These are phyloP conservation scores for Ceratobasidium sp. DNA, from an alignment of 1,284 basidiomycete species.

Conservation along the genomic window DNA sequence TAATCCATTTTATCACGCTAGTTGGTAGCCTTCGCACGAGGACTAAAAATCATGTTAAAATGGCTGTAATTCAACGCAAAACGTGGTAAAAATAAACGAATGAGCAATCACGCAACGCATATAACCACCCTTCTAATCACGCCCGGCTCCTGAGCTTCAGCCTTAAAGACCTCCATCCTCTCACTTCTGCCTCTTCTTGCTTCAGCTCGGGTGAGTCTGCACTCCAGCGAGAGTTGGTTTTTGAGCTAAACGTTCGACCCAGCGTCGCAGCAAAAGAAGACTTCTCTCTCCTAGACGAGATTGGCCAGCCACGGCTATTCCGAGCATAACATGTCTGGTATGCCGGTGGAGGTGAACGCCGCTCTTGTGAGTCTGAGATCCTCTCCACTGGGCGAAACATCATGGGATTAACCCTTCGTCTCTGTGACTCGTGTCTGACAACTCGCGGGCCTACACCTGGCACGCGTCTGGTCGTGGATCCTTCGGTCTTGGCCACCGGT, in stretches of 20 bases:
- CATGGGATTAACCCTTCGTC: not conserved
- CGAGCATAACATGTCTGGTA: not conserved
- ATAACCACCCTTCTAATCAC: not conserved
- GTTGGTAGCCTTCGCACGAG: too few relatives aligned
- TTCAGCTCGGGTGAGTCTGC: not conserved
- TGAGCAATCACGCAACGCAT: too few relatives aligned
- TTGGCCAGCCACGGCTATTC: not conserved
- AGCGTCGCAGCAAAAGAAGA: not conserved
- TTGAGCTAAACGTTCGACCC: not conserved
- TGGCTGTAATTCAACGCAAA: too few relatives aligned
- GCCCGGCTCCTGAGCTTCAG: not conserved
- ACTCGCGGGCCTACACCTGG: constrained; percentile 27
- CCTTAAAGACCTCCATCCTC: constrained; percentile 2
- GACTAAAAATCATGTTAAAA: too few relatives aligned
- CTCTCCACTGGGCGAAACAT: not conserved
- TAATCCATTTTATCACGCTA: constrained; percentile 6
- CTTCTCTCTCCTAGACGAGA: not conserved
- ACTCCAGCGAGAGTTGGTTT: not conserved
- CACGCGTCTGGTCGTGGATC: constrained; percentile 2
- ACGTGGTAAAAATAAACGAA: too few relatives aligned
- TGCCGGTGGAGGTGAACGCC: not conserved
- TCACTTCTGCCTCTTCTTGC: not conserved
- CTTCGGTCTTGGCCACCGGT: not conserved
- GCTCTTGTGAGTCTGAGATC: not conserved
- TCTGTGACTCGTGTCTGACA: not conserved